These are phyloP conservation scores for Serendipita vermifera DNA, from an alignment of 768 basidiomycete genomes.

Conservation along the genomic window DNA sequence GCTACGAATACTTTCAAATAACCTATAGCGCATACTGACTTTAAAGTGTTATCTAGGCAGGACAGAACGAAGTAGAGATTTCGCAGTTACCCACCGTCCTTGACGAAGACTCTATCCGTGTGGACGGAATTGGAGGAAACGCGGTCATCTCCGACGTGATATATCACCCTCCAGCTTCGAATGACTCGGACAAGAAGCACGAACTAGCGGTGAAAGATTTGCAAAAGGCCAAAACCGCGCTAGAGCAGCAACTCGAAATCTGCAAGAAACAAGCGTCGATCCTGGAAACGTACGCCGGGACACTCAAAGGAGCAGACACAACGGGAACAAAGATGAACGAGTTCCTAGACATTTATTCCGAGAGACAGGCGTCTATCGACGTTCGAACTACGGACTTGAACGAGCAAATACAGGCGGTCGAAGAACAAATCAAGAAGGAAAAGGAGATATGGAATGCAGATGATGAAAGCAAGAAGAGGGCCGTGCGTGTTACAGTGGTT, in stretches of 20 bases:
- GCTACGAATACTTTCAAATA: too few relatives aligned
- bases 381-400: background rate
- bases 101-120: constrained; percentile 40
- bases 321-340: constrained; percentile 18
- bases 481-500: constrained; percentile 29
- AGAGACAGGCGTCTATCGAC: constrained; percentile 16
- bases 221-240: background rate
- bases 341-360: constrained; percentile 27
- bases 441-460: constrained; percentile 18
- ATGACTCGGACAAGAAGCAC: constrained; percentile 13
- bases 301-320: constrained; percentile 28
- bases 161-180: constrained; percentile 28
- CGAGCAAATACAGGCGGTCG: constrained; percentile 13
- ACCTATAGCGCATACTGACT: constrained; percentile 1
- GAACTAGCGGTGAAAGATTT: constrained; percentile 4
- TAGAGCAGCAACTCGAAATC: constrained; percentile 16
- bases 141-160: constrained; percentile 44
- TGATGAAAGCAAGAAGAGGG: constrained; percentile 13
- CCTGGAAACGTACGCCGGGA: constrained; percentile 33
- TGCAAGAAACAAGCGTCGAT: constrained; percentile 31
- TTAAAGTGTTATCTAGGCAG: constrained; percentile 31
- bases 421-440: constrained; percentile 21
- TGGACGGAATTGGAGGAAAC: constrained; percentile 33
- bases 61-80: constrained; percentile 41
- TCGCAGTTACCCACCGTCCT: constrained; percentile 36